A percentile compares a stretch with the other conserved stretches of the same genome.
phyloP scores from a whole-genome alignment of 345 rosid species.

The Gossypium sturtianum region DNA sequence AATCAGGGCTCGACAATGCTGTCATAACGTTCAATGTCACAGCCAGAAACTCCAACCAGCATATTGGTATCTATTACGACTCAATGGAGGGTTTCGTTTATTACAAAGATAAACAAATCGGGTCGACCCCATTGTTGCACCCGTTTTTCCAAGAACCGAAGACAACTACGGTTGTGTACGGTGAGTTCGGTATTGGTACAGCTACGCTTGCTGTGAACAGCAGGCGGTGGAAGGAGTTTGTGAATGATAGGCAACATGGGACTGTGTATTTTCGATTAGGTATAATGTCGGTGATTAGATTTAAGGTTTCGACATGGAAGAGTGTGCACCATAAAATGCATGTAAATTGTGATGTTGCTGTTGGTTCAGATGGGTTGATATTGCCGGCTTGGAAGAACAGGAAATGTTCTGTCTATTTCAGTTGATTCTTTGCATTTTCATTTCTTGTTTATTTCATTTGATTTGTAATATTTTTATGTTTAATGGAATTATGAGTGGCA shows the following conservation, averaged over 20 bases:
- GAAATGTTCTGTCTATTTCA: conserved; percentile 75
- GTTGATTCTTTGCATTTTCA: conserved; percentile 23
- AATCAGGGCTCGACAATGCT: conserved; percentile 47
- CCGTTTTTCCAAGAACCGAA: conserved; percentile 65
- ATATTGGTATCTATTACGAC: conserved; percentile 53
- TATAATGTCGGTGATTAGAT: conserved; percentile 43
- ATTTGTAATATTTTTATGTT: not conserved
- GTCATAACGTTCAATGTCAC: conserved; percentile 53
- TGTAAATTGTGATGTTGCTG: conserved; percentile 45
- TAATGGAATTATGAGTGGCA: not conserved
- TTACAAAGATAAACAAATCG: conserved; percentile 53
- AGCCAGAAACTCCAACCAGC: conserved; percentile 65
- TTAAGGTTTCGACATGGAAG: conserved; percentile 66
- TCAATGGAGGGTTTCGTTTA: conserved; percentile 49
- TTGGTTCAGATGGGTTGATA: conserved; percentile 66
- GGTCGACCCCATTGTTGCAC: conserved; percentile 34
- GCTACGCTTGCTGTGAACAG: conserved; percentile 48
- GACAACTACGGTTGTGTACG: conserved; percentile 45
- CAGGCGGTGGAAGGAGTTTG: conserved; percentile 56
- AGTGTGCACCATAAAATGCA: conserved; percentile 60
- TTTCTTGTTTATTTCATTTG: not conserved
- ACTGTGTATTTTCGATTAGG: conserved; percentile 57
- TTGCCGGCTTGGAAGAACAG: conserved; percentile 38
- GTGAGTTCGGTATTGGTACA: conserved; percentile 35
- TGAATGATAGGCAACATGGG: conserved; percentile 51